Evolutionary conservation across 2,329 filamentous ascomycete genomes (phyloP).

Genomic region (Lachnellula arida): DNA sequence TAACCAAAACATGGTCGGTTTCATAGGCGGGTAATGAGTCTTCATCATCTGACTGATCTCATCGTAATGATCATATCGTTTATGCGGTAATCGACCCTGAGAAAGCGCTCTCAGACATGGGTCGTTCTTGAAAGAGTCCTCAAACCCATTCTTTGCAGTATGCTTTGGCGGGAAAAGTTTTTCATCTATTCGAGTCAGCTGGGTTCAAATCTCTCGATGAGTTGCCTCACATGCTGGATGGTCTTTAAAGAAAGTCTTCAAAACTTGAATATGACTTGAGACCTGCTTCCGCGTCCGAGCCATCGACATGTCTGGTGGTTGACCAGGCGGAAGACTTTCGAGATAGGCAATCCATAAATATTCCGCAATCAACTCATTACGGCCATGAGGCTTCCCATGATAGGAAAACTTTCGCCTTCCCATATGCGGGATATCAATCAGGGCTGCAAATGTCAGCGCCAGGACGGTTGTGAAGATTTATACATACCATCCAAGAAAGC

Average conservation of each 20-base stretch:
- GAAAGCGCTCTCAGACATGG: slow-evolving; percentile 58
- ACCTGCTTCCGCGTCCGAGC: slow-evolving; percentile 55
- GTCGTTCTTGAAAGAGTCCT: slow-evolving; percentile 60
- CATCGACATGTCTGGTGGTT: slow-evolving; percentile 42
- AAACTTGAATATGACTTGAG: slow-evolving; percentile 66
- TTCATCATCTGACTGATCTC: slow-evolving; percentile 11
- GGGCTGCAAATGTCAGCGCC: slow-evolving; percentile 41
- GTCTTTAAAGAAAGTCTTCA: slow-evolving; percentile 61
- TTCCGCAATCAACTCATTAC: slow-evolving; percentile 66
- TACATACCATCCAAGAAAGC: slow-evolving; percentile 62
- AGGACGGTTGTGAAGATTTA: neutral
- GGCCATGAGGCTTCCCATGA: slow-evolving; percentile 57
- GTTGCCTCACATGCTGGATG: slow-evolving; percentile 56
- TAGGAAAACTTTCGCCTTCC: slow-evolving; percentile 63
- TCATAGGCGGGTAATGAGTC: slow-evolving; percentile 14
- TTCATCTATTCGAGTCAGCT: slow-evolving; percentile 29
- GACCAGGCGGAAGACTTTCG: slow-evolving; percentile 40
- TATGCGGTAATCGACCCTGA: slow-evolving; percentile 34
- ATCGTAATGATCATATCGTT: slow-evolving; percentile 17
- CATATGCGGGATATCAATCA: slow-evolving; percentile 62
- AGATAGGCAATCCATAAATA: slow-evolving; percentile 54
- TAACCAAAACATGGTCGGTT: slow-evolving; percentile 26
- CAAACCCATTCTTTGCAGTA: slow-evolving; percentile 48
- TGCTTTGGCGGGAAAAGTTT: slow-evolving; percentile 54
- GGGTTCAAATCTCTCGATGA: slow-evolving; percentile 10